These are phyloP conservation scores for Grosmannia serpens DNA, from an alignment of 2,329 filamentous ascomycete genomes.

Conservation along the genomic window DNA sequence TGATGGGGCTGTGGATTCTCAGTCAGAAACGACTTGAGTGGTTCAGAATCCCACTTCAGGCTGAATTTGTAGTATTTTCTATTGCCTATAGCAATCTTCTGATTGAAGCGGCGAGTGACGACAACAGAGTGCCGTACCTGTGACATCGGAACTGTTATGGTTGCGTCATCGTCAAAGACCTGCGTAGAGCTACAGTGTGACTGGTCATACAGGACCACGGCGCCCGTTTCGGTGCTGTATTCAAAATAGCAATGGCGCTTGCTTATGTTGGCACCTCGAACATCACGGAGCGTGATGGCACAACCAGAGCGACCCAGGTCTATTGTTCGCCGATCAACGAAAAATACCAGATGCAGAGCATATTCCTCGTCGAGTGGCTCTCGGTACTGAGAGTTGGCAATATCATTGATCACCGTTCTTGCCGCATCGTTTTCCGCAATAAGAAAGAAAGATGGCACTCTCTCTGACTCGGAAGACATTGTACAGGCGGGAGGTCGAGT, in stretches of 20 bases:
- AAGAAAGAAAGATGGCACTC: not conserved
- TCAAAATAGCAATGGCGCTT: conserved; percentile 16
- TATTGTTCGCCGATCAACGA: conserved; percentile 2
- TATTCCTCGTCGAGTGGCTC: not conserved
- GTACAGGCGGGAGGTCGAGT: not conserved
- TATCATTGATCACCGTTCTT: not conserved
- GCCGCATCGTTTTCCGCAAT: not conserved
- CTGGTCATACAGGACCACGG: conserved; percentile 16
- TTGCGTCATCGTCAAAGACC: conserved; percentile 10
- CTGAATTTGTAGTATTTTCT: conserved; percentile 16
- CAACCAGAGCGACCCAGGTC: conserved; percentile 12
- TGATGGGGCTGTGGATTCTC: not conserved
- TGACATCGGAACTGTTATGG: conserved; percentile 14
- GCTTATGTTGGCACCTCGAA: conserved; percentile 12
- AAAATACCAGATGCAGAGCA: conserved; percentile 7
- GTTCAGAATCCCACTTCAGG: conserved; percentile 14
- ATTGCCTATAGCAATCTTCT: conserved; percentile 14
- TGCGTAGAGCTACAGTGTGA: conserved; percentile 13
- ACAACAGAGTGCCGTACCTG: conserved; percentile 13
- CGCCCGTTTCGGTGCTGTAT: conserved; percentile 13
- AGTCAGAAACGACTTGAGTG: conserved; percentile 10
- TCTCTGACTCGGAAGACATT: not conserved
- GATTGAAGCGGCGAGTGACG: conserved; percentile 16
- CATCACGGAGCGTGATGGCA: conserved; percentile 15
- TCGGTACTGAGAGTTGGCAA: not conserved